Evolutionary conservation across 78 protist genomes (phyloP).

Genomic region (Planoprotostelium fungivorum): DNA sequence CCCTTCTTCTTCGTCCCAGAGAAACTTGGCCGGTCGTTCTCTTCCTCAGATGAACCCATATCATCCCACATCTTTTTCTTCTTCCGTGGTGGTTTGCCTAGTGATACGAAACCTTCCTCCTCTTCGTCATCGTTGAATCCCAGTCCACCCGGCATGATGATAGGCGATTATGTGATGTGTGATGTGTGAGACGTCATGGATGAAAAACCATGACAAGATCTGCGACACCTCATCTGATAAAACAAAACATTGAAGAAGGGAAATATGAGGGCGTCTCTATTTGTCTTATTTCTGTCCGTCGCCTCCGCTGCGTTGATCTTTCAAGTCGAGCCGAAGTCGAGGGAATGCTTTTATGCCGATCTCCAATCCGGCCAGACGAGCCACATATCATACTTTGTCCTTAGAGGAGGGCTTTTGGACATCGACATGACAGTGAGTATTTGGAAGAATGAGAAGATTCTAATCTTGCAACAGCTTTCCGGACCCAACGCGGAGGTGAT

Average conservation of each 20-base stretch:
- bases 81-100: too few species aligned
- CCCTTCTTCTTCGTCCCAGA: neutral
- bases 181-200: too few species aligned
- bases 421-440: constrained; percentile 36
- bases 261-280: too few species aligned
- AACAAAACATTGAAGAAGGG: too few species aligned
- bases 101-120: too few species aligned
- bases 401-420: constrained; percentile 66
- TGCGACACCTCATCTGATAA: too few species aligned
- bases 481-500: constrained; percentile 52
- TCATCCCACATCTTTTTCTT: too few species aligned
- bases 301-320: constrained; percentile 13
- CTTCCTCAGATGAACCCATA: neutral
- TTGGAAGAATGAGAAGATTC: neutral
- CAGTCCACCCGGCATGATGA: too few species aligned
- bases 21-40: neutral
- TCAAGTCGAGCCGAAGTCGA: constrained; percentile 57
- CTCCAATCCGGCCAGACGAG: constrained; percentile 26
- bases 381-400: constrained; percentile 37
- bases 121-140: too few species aligned
- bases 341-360: constrained; percentile 44
- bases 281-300: too few species aligned
- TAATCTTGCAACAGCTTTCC: constrained; percentile 21
- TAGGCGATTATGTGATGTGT: too few species aligned
- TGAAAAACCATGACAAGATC: too few species aligned